Evolutionary conservation across 2,329 filamentous ascomycete species (phyloP).

Genomic region (Boeremia exigua): DNA sequence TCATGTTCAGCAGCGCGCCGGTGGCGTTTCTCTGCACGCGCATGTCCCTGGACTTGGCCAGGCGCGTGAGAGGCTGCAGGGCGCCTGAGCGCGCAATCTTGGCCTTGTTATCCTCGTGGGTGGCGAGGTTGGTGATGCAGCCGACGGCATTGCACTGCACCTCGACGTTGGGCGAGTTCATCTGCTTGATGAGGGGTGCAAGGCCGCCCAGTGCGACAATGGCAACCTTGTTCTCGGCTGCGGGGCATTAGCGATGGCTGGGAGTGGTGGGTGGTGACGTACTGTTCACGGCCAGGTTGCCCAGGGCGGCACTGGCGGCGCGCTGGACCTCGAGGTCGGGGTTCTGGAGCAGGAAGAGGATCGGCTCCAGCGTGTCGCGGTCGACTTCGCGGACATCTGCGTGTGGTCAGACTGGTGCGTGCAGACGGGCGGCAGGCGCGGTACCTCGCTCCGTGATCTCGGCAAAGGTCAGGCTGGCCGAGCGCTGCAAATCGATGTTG

Average conservation of each 20-base stretch:
- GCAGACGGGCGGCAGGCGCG: slow-evolving; percentile 12
- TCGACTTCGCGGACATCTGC: slow-evolving; percentile 96
- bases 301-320: slow-evolving; percentile 92
- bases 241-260: slow-evolving; percentile 51
- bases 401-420: slow-evolving; percentile 48
- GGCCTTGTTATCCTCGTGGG: slow-evolving; percentile 98
- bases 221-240: slow-evolving; percentile 96
- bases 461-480: slow-evolving; percentile 96
- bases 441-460: slow-evolving; percentile 98
- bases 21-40: slow-evolving; percentile 97
- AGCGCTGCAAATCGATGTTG: slow-evolving; percentile 96
- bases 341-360: slow-evolving; percentile 92
- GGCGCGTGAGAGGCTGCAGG: slow-evolving; percentile 83
- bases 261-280: slow-evolving; percentile 35
- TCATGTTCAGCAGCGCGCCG: slow-evolving; percentile 97
- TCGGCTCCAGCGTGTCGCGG: slow-evolving; percentile 91
- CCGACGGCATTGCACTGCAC: slow-evolving; percentile 99
- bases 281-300: slow-evolving; percentile 98
- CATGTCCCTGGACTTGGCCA: slow-evolving; percentile 99
- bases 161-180: slow-evolving; percentile 97
- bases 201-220: slow-evolving; percentile 93
- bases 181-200: slow-evolving; percentile 91
- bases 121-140: slow-evolving; percentile 97
- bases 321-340: slow-evolving; percentile 96
- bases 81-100: slow-evolving; percentile 97